A percentile compares a stretch with the other conserved stretches of the same genome.
Evolutionary conservation across 2,329 filamentous ascomycete species (phyloP).

Genomic region (Aspergillus fumigatiaffinis): DNA sequence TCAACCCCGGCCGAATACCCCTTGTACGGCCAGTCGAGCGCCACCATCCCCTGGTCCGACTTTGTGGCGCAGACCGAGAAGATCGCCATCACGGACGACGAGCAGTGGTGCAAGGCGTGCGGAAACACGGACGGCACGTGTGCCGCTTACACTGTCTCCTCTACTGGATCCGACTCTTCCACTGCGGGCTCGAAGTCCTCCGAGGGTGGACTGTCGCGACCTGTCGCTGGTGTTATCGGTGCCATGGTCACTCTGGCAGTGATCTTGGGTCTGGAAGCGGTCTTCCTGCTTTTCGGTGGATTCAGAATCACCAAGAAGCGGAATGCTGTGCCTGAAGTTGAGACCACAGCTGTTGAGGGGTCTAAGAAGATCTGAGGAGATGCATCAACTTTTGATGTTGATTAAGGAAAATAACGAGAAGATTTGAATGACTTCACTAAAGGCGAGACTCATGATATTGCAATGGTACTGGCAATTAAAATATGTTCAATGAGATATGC

Average conservation of each 20-base stretch:
- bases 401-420: background rate
- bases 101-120: constrained; percentile 71
- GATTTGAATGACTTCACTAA: no score
- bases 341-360: constrained; percentile 8
- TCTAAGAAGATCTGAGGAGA: constrained; percentile 17
- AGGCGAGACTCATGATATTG: no score
- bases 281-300: constrained; percentile 54
- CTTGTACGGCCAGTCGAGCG: constrained; percentile 55
- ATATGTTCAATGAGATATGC: background rate
- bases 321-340: constrained; percentile 10
- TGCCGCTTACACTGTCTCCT: constrained; percentile 42
- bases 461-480: no score
- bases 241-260: constrained; percentile 65
- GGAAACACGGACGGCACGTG: constrained; percentile 68
- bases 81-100: constrained; percentile 63
- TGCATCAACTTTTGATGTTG: background rate
- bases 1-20: constrained; percentile 53
- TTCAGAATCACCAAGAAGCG: constrained; percentile 57
- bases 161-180: constrained; percentile 22
- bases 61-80: constrained; percentile 62
- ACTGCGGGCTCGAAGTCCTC: constrained; percentile 16
- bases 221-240: constrained; percentile 77
- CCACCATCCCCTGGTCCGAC: constrained; percentile 61
- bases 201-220: constrained; percentile 55
- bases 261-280: constrained; percentile 53